A percentile compares a stretch with the other conserved stretches of the same genome.
Conservation (phyloP, 352 stramenopile genomes). For the Phytophthora ramorum region DNA sequence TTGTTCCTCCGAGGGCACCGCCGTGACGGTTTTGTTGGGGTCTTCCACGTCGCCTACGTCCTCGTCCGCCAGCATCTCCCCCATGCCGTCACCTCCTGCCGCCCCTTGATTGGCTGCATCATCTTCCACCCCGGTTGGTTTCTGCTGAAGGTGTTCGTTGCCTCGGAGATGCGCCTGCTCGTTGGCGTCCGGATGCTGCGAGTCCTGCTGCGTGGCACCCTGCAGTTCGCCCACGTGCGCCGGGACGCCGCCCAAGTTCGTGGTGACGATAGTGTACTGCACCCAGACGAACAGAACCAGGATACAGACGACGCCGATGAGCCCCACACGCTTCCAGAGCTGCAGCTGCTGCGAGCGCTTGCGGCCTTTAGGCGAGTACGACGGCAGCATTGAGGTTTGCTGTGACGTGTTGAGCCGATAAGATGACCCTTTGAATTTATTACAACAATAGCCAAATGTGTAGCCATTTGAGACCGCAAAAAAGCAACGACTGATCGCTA, state of each 20-base stretch:
- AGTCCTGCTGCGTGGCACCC: slow-evolving; percentile 22
- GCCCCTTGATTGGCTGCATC: slow-evolving; percentile 6
- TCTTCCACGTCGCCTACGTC: slow-evolving; percentile 94
- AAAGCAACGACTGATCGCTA: no score
- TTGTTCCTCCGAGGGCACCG: slow-evolving; percentile 41
- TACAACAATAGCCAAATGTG: not conserved
- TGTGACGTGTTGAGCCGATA: slow-evolving; percentile 8
- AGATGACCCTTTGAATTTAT: not conserved
- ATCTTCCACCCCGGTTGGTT: not conserved
- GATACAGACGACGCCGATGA: slow-evolving; percentile 15
- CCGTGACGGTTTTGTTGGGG: slow-evolving; percentile 25
- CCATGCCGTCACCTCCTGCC: slow-evolving; percentile 1
- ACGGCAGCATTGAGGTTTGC: slow-evolving; percentile 27
- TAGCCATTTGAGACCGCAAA: slow-evolving; percentile 4
- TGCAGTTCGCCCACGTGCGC: slow-evolving; percentile 31
- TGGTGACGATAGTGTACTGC: slow-evolving; percentile 62
- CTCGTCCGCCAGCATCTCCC: slow-evolving; percentile 98
- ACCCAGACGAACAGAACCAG: slow-evolving; percentile 52
- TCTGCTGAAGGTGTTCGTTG: slow-evolving; percentile 2
- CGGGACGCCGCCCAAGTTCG: slow-evolving; percentile 33
- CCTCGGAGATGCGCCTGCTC: slow-evolving; percentile 18
- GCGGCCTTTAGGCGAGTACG: slow-evolving; percentile 22
- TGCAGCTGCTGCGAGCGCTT: slow-evolving; percentile 31
- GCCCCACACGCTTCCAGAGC: slow-evolving; percentile 32
- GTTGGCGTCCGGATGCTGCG: slow-evolving; percentile 7